Conservation (phyloP, 2,329 filamentous ascomycete genomes). For the Epichloe uncinata region DNA sequence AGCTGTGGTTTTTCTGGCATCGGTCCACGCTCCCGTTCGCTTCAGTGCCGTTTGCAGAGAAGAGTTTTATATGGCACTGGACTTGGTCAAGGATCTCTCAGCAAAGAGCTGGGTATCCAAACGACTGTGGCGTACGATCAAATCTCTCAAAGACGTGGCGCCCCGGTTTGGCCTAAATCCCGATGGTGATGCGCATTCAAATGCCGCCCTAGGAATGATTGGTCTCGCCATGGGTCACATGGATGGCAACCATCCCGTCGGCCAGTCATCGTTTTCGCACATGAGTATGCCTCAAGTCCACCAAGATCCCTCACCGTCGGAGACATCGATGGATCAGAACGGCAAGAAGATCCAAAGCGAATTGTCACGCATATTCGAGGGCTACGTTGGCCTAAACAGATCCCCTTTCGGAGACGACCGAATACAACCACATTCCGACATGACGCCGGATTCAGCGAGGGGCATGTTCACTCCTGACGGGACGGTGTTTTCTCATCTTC, state of each 20-base stretch:
- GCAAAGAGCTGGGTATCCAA: slow-evolving; percentile 59
- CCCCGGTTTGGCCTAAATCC: slow-evolving; percentile 49
- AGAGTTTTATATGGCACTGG: slow-evolving; percentile 68
- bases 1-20: slow-evolving; percentile 63
- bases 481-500: slow-evolving; percentile 24
- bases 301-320: not conserved
- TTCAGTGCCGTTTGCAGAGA: slow-evolving; percentile 57
- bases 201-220: slow-evolving; percentile 41
- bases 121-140: slow-evolving; percentile 59
- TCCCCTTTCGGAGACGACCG: slow-evolving; percentile 18
- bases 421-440: slow-evolving; percentile 12
- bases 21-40: slow-evolving; percentile 58
- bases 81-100: slow-evolving; percentile 60
- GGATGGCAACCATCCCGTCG: slow-evolving; percentile 10
- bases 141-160: slow-evolving; percentile 57
- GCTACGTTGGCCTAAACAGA: slow-evolving; percentile 23
- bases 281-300: slow-evolving; percentile 12
- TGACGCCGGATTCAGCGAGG: slow-evolving; percentile 9
- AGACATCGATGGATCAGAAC: slow-evolving; percentile 22
- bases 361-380: slow-evolving; percentile 35
- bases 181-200: slow-evolving; percentile 36
- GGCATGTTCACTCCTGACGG: slow-evolving; percentile 14
- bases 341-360: slow-evolving; percentile 38
- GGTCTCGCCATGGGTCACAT: slow-evolving; percentile 32
- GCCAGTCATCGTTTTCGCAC: slow-evolving; percentile 16